Evolutionary conservation across 2,329 filamentous ascomycete genomes (phyloP), one percentile per base, ranked within the genome.

Genomic region (Fusarium continuum): DNA sequence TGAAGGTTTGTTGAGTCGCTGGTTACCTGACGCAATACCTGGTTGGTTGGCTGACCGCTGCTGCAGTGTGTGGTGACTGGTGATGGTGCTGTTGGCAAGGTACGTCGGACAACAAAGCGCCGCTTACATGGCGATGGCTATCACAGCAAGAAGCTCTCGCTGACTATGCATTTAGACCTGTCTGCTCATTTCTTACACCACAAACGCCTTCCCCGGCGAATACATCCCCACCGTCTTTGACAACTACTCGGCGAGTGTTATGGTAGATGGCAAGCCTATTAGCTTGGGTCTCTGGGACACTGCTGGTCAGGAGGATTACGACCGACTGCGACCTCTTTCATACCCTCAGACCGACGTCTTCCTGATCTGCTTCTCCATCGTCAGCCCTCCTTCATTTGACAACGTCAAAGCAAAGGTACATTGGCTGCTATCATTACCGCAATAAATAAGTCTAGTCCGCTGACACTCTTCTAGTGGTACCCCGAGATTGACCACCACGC

Each of bases 161-260:
- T 78, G 70, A 78, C 73, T 41, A 29, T 20, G 50, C 22, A 70
- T 45, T 34, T 61, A 97, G 94, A 99, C 95, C 85, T 99, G 95
- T 84, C 89, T 99, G 59, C 89, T 99, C 73, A 99, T 99, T 77
- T 98, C 94, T 48, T 99, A 99, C 83, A 98, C 95, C 65, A 99
- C 95, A 65, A 99, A 98, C 83, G 95, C 95, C 68, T 99, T 99
- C 78, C 95, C 95, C n/a, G 95, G 95, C 79, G 95, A 99, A 85
- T 99, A 99, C 80, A 98, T 99, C 72, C 95, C 95, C 69, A 99
- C 95, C 72, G 95, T 99, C 65, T 98, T 98, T 80, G 94, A 98
- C 77, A 99, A 99, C 83, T 98, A 98, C 83, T 97, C 94, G 31
- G 95, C 95, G 67, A 97, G 93, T 83, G 95, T 99, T 52, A 97